Conservation (phyloP, 2,329 filamentous ascomycete species). For the Ceratocystis albifundus region DNA sequence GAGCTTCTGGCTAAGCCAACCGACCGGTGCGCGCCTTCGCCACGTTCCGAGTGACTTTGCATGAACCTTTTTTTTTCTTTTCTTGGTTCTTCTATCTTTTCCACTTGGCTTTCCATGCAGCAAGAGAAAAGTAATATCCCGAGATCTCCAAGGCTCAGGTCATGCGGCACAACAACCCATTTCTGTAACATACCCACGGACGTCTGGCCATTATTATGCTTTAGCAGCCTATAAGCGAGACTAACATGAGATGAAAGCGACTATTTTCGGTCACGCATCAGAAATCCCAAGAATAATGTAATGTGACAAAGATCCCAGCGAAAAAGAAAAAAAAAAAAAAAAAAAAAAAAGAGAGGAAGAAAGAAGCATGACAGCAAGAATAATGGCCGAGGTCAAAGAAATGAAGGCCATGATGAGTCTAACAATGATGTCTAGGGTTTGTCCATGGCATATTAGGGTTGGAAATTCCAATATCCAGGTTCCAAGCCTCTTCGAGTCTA, state of each 20-base stretch:
- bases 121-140: background rate
- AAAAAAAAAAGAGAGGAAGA: background rate
- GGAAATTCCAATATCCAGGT: background rate
- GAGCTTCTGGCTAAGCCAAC: background rate
- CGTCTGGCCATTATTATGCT: background rate
- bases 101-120: background rate
- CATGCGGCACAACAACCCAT: slow-evolving; percentile 9
- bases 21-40: too few species aligned
- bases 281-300: background rate
- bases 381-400: background rate
- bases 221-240: background rate
- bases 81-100: background rate
- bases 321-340: background rate
- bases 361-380: background rate
- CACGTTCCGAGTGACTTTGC: slow-evolving; percentile 5
- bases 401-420: background rate
- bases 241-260: slow-evolving; percentile 14
- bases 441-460: background rate
- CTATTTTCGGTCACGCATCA: slow-evolving; percentile 5
- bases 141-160: slow-evolving; percentile 3
- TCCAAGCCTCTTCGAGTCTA: background rate
- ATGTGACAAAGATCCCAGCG: background rate
- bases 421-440: background rate
- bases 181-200: slow-evolving; percentile 17
- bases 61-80: background rate